Base-by-base conservation (phyloP, 2,329 filamentous ascomycete genomes). In the Sclerotinia sclerotiorum region DNA sequence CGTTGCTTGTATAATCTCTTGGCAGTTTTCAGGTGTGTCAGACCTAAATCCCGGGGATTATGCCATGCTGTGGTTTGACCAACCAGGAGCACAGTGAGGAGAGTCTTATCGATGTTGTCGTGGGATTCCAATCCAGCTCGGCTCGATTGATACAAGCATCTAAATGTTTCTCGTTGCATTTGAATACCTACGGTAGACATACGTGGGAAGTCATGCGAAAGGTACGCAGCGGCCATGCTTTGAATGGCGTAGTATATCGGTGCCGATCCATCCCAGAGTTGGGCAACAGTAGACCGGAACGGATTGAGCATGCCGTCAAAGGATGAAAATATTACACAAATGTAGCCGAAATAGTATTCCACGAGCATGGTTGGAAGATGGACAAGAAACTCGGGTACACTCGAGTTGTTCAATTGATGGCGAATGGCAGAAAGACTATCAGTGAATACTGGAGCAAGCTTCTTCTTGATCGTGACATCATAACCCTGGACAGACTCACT, bases 291-390 rank as follows among this genome's bases (percentile, higher is more conserved):
- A 1, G 83, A 84, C 49, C 87, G 80, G 71, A 88, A 88, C 0
- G 86, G 85, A 72, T 89, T 89, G 72, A 87, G 80, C 17, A 82
- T 80, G 27, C 86, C 87, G 75, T 89, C 87, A 72, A 87, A 89
- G 69, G 84, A 87, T n/a, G 87, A 89, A 75, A 87, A 88, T 13
- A 88, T 77, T 4, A 81, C 82, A 61, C 85, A 87, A 3, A 88
- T 85, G 69, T 88, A 85, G 72, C 85, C 84, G 78, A 89, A 89
- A 72, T 88, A 89, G 72, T 88, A 87, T 60, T 88, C 85, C 13
- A 88, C 83, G 21, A 89, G 78, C 57, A 85, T 82, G 58, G 84
- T 86, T 4, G 84, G 83, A 24, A 75, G 66, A 64, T 75, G 73
- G 13, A 74, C 61, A 2, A 76, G 69, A 48, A 75, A 75, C 48